Base-by-base conservation (phyloP, 2,329 filamentous ascomycete species). In the Grosmannia huntii region DNA sequence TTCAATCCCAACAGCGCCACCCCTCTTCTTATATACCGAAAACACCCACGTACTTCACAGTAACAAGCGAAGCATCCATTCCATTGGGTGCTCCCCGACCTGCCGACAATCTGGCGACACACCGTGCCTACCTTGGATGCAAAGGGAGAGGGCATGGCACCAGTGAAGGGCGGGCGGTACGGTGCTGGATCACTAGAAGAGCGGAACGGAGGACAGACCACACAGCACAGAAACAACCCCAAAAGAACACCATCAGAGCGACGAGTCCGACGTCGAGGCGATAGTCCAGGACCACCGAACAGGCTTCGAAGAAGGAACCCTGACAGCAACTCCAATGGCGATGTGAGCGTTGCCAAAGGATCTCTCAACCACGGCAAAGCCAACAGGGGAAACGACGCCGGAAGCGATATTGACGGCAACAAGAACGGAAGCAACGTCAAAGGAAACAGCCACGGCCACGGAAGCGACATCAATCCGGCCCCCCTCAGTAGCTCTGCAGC, bases 71-170 rank as follows among this genome's bases (percentile, higher is more conserved):
- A 19, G 7, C 46, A 52, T 38, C 46, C 55, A 33, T 25, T 44
- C 56, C 50, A 61, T 59, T 57, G 62, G 63, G 59, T 62, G 60
- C 53, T 58, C 33, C 46, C 4, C 5, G n/a, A 23, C 33, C 23
- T 3, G 21, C 46, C 25, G 52, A n/a, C 60, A 58, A 49, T 58
- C 59, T 64, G 64, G 63, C 61, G 60, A 60, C 58, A 54, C 38
- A 49, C 50, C 53, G 52, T 50, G 58, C 31, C 55, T 31, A 28
- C 52, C 10, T 60, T 61, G 61, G 57, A 65, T 66, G 65, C 61
- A 62, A 60, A 60, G 62, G 66, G 61, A 59, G 61, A 65, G 61
- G 62, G 60, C 48, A 69, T 69, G 68, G 67, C 68, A 57, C 66
- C 68, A 59, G 48, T 65, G 57, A 60, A 36, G 36, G 59, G 60